Evolutionary conservation across 2,329 filamentous ascomycete genomes (phyloP).

Genomic region (Grosmannia serpens): DNA sequence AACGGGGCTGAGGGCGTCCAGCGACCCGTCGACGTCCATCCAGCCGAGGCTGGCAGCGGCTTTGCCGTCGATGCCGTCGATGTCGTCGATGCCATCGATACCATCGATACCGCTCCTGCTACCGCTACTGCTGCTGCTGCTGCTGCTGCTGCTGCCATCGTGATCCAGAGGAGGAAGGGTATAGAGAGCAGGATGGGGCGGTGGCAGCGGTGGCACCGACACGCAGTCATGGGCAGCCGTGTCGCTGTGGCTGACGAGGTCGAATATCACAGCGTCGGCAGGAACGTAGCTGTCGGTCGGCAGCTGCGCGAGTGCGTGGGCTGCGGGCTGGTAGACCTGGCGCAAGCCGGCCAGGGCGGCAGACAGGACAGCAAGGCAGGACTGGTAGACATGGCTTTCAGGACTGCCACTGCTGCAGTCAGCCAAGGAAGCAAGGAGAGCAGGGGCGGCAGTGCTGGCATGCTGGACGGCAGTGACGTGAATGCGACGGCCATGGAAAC

Average conservation of each 20-base stretch:
- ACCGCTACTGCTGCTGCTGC: background rate
- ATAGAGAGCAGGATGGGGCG: too few relatives aligned
- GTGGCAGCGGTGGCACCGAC: background rate
- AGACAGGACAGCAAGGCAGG: slow-evolving; percentile 41
- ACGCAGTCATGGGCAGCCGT: background rate
- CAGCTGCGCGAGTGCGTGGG: slow-evolving; percentile 38
- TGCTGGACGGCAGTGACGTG: slow-evolving; percentile 40
- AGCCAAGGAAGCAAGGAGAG: slow-evolving; percentile 37
- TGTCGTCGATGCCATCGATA: too few relatives aligned
- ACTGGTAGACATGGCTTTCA: slow-evolving; percentile 27
- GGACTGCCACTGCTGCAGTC: slow-evolving; percentile 20
- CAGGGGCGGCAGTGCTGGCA: slow-evolving; percentile 41
- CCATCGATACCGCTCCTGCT: background rate
- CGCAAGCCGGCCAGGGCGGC: slow-evolving; percentile 41
- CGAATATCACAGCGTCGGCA: background rate
- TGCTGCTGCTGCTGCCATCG: background rate
- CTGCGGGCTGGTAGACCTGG: slow-evolving; percentile 39
- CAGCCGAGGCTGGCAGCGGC: slow-evolving; percentile 12
- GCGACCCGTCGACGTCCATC: slow-evolving; percentile 11
- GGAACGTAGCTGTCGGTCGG: slow-evolving; percentile 12
- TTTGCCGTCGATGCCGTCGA: too few relatives aligned
- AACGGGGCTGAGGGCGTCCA: background rate
- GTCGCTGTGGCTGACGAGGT: background rate
- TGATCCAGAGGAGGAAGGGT: background rate
- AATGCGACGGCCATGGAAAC: slow-evolving; percentile 38